These are phyloP conservation scores for Isabelozyma heimii DNA, from an alignment of 805 yeast species.

Conservation along the genomic window DNA sequence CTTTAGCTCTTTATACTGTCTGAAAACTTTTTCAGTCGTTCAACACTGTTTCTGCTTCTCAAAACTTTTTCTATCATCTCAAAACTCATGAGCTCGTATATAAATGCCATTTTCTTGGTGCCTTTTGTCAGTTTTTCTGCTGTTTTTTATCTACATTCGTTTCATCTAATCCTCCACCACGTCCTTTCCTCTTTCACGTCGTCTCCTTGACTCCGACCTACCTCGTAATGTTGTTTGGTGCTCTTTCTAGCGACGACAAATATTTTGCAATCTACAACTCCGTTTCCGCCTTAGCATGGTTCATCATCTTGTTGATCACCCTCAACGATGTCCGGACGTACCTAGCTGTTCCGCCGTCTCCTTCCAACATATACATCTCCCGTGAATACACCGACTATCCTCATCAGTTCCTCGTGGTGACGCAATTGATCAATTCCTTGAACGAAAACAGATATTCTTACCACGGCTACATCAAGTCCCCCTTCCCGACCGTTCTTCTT, in stretches of 20 bases:
- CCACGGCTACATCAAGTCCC: constrained; percentile 25
- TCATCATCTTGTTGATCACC: constrained; percentile 9
- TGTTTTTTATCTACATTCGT: too few species aligned
- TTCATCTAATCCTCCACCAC: too few species aligned
- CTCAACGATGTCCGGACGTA: constrained; percentile 7
- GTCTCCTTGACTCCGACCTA: too few species aligned
- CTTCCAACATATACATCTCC: constrained; percentile 6
- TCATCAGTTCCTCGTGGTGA: constrained; percentile 22
- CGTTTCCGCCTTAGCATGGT: constrained; percentile 15
- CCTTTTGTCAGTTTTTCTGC: too few species aligned
- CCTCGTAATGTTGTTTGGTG: too few species aligned
- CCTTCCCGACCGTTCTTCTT: constrained; percentile 19
- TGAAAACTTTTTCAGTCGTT: too few species aligned
- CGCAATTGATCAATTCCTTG: constrained; percentile 23
- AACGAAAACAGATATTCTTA: constrained; percentile 22
- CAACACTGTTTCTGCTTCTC: too few species aligned
- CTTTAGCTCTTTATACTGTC: too few species aligned
- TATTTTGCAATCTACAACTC: constrained; percentile 14
- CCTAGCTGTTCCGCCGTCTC: constrained; percentile 1
- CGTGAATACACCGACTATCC: constrained; percentile 16
- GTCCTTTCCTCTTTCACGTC: too few species aligned
- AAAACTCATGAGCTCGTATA: too few species aligned
- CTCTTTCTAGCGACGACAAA: not conserved
- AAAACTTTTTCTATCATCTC: too few species aligned
- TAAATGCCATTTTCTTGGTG: too few species aligned